Evolutionary conservation across 768 basidiomycete species (phyloP).

Genomic region (Amanita subjunquillea): DNA sequence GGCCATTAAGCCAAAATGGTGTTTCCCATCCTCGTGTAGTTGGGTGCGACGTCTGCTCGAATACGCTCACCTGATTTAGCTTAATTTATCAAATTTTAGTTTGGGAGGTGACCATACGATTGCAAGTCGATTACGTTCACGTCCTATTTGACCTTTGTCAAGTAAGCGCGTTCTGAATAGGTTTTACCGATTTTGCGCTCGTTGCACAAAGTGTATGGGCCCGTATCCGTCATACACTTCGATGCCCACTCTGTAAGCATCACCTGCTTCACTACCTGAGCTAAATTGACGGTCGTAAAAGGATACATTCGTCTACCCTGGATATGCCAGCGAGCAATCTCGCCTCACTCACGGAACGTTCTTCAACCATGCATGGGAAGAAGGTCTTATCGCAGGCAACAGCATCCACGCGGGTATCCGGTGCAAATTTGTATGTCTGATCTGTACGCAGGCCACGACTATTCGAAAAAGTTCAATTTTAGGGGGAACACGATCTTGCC

Average conservation of each 20-base stretch:
- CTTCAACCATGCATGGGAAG: conserved; percentile 62
- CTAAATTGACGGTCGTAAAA: conserved; percentile 49
- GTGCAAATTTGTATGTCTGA: conserved; percentile 42
- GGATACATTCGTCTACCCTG: conserved; percentile 28
- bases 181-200: conserved; percentile 51
- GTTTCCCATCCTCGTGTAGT: too few relatives aligned
- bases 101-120: too few relatives aligned
- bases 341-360: conserved; percentile 73
- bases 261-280: conserved; percentile 43
- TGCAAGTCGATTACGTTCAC: too few relatives aligned
- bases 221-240: conserved; percentile 12
- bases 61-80: conserved; percentile 22
- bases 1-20: too few relatives aligned
- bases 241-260: too few relatives aligned
- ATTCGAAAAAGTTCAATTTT: not conserved
- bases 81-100: too few relatives aligned
- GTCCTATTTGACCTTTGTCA: too few relatives aligned
- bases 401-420: conserved; percentile 85
- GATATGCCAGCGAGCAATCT: conserved; percentile 36
- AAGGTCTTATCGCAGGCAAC: conserved; percentile 65
- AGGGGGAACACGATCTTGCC: conserved; percentile 54
- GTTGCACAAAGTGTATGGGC: conserved; percentile 70
- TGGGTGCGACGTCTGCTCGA: conserved; percentile 14
- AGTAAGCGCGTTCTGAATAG: too few relatives aligned
- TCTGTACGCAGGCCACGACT: not conserved